Evolutionary conservation across 257 asterid genomes (phyloP), one percentile per base, ranked within the genome.

Genomic region (Agastache rugosa): DNA sequence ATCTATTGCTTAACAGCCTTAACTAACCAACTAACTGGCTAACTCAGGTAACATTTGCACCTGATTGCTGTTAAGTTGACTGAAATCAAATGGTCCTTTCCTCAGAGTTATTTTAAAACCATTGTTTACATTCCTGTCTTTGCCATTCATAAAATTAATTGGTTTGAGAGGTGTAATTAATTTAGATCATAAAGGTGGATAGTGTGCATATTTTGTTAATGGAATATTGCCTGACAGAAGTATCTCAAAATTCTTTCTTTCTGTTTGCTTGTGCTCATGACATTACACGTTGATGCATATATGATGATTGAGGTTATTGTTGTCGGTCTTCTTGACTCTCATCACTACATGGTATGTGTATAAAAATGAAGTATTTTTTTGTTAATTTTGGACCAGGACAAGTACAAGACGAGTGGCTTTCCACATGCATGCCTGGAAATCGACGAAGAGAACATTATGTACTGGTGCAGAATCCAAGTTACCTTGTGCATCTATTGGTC

Each of bases 361-460:
- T 27, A 55, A 45, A 35, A 42, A 77, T 11, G 39, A 54, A 23
- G 27, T 41, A 25, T 1, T 1, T 22, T 50, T 73, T 27, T 41
- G 3, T 53, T 67, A 77, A 66, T 23, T 19, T 62, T 44, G 58
- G 17, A 58, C 58, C 55, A 90, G 97, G 86, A 65, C 87, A 75
- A 73, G 84, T 76, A 56, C 83, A 68, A 83, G 81, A 78, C 81
- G 85, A 78, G 66, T 81, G 86, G 77, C 55, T 14, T 15, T 37
- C 53, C 71, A 73, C 71, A 62, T 72, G 42, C 76, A 31, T 56
- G 78, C 73, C 63, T 69, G 83, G 78, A 87, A 79, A 72, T 83
- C 60, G 77, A 79, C 79, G 15, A 78, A 50, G 69, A 87, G 92
- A 83, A 68, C 84, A 62, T 77, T 92, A 34, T 84, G 89, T 50